phyloP scores from a whole-genome alignment of 768 basidiomycete genomes.

The Phanerochaete carnosa region DNA sequence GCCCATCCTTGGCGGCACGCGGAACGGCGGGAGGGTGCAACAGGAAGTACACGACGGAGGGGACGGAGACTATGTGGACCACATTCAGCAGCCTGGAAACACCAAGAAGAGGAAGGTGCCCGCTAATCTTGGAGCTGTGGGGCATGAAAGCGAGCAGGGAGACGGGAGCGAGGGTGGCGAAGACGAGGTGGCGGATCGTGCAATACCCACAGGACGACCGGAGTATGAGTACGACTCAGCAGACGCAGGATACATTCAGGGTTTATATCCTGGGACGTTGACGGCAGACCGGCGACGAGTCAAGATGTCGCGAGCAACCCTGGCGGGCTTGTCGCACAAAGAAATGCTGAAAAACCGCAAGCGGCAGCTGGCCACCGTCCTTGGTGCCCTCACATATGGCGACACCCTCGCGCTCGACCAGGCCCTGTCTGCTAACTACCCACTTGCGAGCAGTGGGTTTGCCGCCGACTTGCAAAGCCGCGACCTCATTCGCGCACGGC shows the following conservation, averaged over 20 bases:
- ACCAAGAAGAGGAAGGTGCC: constrained; percentile 90
- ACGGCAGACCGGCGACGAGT: constrained; percentile 28
- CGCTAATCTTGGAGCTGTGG: constrained; percentile 45
- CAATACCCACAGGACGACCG: constrained; percentile 22
- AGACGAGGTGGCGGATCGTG: constrained; percentile 35
- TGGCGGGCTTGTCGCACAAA: constrained; percentile 73
- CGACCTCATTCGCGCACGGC: constrained; percentile 38
- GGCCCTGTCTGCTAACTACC: constrained; percentile 54
- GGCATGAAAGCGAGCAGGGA: constrained; percentile 39
- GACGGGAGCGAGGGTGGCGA: constrained; percentile 40
- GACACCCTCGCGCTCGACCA: constrained; percentile 77
- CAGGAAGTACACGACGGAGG: constrained; percentile 47
- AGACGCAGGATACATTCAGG: background rate
- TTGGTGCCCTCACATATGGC: constrained; percentile 62
- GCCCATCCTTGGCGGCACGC: constrained; percentile 48
- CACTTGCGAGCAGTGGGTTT: constrained; percentile 35
- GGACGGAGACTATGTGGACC: constrained; percentile 65
- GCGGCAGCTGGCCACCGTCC: constrained; percentile 65
- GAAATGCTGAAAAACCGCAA: constrained; percentile 67
- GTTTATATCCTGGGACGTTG: background rate
- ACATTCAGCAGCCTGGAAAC: constrained; percentile 73
- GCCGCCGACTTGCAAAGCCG: constrained; percentile 20
- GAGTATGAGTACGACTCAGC: constrained; percentile 22
- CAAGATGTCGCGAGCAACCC: constrained; percentile 55
- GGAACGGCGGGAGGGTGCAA: constrained; percentile 15